phyloP scores from a whole-genome alignment of 106 monocot genomes.

The Dioscorea zingiberensis region DNA sequence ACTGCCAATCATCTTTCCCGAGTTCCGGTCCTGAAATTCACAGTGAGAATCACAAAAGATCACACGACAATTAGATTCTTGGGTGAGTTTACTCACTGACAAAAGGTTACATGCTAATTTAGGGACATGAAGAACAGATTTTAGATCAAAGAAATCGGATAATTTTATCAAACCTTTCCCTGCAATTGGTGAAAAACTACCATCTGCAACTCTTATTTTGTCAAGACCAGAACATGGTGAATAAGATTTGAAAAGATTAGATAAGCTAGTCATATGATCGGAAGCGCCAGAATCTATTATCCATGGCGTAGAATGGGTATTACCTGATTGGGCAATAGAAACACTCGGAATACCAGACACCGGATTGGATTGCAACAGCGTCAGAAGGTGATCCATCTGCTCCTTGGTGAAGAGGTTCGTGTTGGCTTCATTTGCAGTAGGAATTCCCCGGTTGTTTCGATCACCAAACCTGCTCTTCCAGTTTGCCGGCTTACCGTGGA shows the following conservation, averaged over 20 bases:
- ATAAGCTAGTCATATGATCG: not conserved
- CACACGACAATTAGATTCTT: too few species aligned
- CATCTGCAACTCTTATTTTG: too few species aligned
- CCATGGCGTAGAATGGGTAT: not conserved
- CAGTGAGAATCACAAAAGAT: too few species aligned
- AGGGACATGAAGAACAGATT: too few species aligned
- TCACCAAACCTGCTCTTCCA: not conserved
- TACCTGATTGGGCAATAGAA: constrained; percentile 4
- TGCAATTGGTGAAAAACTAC: too few species aligned
- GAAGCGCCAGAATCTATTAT: constrained; percentile 1
- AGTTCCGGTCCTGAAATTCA: too few species aligned
- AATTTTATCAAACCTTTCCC: too few species aligned
- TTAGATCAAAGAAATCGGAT: too few species aligned
- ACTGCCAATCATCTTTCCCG: too few species aligned
- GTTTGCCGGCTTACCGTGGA: constrained; percentile 3
- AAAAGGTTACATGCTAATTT: too few species aligned
- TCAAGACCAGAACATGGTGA: not conserved
- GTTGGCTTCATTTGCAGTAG: not conserved
- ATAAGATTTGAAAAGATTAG: not conserved
- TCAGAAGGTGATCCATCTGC: not conserved
- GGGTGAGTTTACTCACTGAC: too few species aligned
- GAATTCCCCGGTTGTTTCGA: too few species aligned
- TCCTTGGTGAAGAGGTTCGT: not conserved
- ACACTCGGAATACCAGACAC: not conserved
- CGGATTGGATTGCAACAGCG: not conserved